These are phyloP conservation scores for Dimargaris cristalligena DNA, from an alignment of 192 early-diverging fungal genomes.

Conservation along the genomic window DNA sequence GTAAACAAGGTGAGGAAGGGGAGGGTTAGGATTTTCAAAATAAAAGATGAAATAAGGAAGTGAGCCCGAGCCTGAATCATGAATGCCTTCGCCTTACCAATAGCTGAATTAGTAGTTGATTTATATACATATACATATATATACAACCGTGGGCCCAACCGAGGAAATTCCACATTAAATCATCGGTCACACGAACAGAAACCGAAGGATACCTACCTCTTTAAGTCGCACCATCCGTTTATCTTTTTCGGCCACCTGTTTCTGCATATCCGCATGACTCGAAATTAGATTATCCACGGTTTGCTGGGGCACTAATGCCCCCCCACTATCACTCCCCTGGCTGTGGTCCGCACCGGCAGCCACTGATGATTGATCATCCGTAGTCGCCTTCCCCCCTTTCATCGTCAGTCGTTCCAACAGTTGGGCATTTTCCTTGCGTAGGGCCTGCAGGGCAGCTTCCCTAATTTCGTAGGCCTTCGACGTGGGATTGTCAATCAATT, in stretches of 20 bases:
- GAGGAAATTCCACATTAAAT: no score
- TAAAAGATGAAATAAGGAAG: no score
- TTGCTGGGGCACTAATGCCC: constrained; percentile 33
- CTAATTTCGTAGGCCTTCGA: constrained; percentile 45
- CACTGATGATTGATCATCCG: no score
- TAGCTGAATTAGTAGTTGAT: no score
- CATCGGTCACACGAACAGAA: no score
- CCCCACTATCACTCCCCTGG: constrained; percentile 12
- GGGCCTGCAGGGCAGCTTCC: constrained; percentile 42
- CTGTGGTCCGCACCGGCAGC: constrained; percentile 11
- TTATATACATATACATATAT: no score
- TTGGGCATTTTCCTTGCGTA: constrained; percentile 49
- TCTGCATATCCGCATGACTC: constrained; percentile 33
- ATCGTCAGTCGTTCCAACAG: constrained; percentile 26
- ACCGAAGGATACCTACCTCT: constrained; percentile 36
- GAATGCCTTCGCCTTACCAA: no score
- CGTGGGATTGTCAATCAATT: constrained; percentile 64
- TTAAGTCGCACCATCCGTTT: constrained; percentile 50
- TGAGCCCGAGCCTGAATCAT: no score
- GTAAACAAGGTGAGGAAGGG: no score
- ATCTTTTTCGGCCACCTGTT: constrained; percentile 38
- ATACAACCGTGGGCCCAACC: no score
- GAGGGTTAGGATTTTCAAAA: no score
- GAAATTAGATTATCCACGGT: constrained; percentile 36
- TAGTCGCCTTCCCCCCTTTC: neutral